Evolutionary conservation across 768 basidiomycete genomes (phyloP), one percentile per base, ranked within the genome.

Genomic region (Suillus plorans): DNA sequence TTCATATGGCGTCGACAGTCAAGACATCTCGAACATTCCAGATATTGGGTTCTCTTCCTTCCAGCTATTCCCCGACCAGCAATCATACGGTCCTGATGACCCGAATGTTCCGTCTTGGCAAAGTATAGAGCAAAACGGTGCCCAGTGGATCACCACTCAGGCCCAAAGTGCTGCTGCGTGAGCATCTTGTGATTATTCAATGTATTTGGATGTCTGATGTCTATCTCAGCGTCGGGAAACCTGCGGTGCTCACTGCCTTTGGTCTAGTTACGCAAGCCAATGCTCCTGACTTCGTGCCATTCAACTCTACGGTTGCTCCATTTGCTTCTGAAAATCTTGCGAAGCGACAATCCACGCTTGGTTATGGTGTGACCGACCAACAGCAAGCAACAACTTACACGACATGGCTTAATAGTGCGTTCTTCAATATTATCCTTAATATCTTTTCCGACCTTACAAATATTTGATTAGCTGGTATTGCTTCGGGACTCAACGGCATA

Each of bases 31-130:
- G 62, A 84, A 74, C 61, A 86, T 87, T 63, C 85, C 85, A 0
- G 47, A 82, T 13, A 84, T 90, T 65, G 83, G 81, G 7, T 89
- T 88, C 68, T 76, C 80, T 39, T 79, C 85, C 20, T 88, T 88
- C 80, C 86, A 85, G 64, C 67, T 89, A 31, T 89, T 90, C 81
- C 89, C 89, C 22, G 88, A 91, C 69, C 89, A 90, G 72, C 81
- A 85, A 65, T 71, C 74, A 44, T 89, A 89, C 68, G 83, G 76
- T 37, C 64, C 80, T 28, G 69, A 73, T 34, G 85, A 88, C 71
- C 82, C 85, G 18, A 80, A 77, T 65, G 72, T 85, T 60, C 74
- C 83, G 50, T 67, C 81, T 12, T 86, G 84, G 74, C 82, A 87
- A 66, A 83, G 86, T 64, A 82, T 79, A 0, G 70, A 89, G 44